phyloP scores from a whole-genome alignment of 2,329 filamentous ascomycete species.

The Ceratocystis papillata region DNA sequence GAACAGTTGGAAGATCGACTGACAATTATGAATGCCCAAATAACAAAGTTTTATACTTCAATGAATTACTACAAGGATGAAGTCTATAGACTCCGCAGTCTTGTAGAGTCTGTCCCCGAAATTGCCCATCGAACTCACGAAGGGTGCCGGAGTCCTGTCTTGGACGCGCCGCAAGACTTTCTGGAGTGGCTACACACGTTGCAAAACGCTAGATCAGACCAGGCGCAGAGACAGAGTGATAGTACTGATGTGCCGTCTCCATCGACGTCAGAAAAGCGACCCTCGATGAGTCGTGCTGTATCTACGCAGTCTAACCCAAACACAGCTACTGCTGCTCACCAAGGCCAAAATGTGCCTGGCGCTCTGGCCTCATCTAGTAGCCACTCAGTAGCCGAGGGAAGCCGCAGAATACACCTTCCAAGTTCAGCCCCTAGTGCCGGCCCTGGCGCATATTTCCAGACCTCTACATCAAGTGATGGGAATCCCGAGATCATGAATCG shows the following conservation, averaged over 20 bases:
- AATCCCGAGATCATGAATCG: background rate
- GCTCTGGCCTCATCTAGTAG: background rate
- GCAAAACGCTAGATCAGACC: background rate
- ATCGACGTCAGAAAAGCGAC: background rate
- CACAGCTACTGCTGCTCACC: background rate
- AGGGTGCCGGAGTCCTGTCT: background rate
- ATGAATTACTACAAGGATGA: conserved; percentile 8
- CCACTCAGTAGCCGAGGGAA: background rate
- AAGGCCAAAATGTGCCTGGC: background rate
- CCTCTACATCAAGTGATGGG: background rate
- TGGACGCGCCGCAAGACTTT: background rate
- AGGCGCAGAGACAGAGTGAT: background rate
- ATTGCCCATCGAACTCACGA: background rate
- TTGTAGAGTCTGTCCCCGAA: conserved; percentile 1
- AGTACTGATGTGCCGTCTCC: background rate
- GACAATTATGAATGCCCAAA: background rate
- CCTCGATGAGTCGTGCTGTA: background rate
- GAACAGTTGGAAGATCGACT: conserved; percentile 16
- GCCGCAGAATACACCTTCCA: background rate
- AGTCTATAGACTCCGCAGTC: background rate
- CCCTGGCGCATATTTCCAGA: background rate
- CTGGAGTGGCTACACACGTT: background rate
- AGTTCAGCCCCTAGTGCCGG: background rate
- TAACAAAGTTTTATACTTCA: background rate
- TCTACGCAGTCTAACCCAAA: background rate